phyloP scores from a whole-genome alignment of 2,329 filamentous ascomycete genomes.

The Diaporthe caulivora region DNA sequence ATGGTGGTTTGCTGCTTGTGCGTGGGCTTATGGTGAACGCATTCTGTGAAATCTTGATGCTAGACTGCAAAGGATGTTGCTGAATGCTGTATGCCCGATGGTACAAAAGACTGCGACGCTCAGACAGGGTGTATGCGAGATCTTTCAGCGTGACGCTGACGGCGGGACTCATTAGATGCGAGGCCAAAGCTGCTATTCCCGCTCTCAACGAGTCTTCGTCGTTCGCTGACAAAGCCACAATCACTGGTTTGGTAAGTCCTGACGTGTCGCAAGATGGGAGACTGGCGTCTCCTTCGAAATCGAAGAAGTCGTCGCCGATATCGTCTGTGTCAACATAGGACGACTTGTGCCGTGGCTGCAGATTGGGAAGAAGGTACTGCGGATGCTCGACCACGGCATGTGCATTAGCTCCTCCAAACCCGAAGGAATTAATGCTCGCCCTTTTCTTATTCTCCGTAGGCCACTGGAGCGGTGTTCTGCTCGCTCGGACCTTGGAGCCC shows the following conservation, averaged over 20 bases:
- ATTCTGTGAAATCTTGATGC: too few species aligned
- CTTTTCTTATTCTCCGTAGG: constrained; percentile 24
- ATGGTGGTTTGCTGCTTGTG: too few species aligned
- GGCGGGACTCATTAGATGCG: background rate
- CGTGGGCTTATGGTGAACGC: too few species aligned
- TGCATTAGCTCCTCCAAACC: constrained; percentile 1
- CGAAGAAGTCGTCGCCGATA: too few species aligned
- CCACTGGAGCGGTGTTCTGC: too few species aligned
- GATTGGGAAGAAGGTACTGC: background rate
- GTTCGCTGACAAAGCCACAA: constrained; percentile 29
- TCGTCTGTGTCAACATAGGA: constrained; percentile 20
- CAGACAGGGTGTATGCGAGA: background rate
- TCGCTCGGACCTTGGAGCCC: too few species aligned
- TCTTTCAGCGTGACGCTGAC: background rate
- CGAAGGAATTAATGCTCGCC: constrained; percentile 7
- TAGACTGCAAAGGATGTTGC: too few species aligned
- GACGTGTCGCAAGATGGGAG: too few species aligned
- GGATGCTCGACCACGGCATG: constrained; percentile 21
- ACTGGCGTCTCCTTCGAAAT: too few species aligned
- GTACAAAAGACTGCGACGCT: background rate
- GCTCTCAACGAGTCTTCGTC: constrained; percentile 41
- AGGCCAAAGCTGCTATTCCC: too few species aligned
- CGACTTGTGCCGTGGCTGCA: constrained; percentile 19
- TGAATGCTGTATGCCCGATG: too few species aligned
- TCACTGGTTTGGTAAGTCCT: too few species aligned